phyloP scores from a whole-genome alignment of 2,329 filamentous ascomycete species.

The Orbilia ellipsospora region DNA sequence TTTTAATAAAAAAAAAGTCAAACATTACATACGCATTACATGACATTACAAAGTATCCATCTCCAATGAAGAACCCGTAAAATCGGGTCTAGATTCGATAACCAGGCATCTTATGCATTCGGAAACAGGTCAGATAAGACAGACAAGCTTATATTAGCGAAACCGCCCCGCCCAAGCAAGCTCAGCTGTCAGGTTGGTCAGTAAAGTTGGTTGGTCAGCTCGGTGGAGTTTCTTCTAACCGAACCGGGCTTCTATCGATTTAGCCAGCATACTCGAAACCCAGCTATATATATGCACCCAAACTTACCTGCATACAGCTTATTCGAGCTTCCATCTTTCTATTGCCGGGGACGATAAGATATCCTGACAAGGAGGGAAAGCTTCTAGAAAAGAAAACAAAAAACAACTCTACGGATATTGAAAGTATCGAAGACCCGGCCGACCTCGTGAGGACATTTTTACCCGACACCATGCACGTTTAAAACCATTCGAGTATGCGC shows the following conservation, averaged over 20 bases:
- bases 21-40: too few species aligned
- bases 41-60: too few species aligned
- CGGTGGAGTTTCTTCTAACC: neutral
- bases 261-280: neutral
- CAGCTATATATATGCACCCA: neutral
- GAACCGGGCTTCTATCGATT: neutral
- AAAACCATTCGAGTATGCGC: too few species aligned
- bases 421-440: too few species aligned
- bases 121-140: neutral
- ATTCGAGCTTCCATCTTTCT: neutral
- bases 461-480: too few species aligned
- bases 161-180: neutral
- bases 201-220: neutral
- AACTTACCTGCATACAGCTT: conserved; percentile 1
- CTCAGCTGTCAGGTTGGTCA: neutral
- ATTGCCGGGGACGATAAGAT: neutral
- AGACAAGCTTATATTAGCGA: conserved; percentile 6
- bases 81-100: too few species aligned
- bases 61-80: too few species aligned
- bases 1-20: too few species aligned
- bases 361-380: neutral
- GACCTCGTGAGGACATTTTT: too few species aligned
- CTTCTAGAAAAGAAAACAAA: neutral
- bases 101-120: neutral
- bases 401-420: too few species aligned